Evolutionary conservation across 192 early-diverging fungal genomes (phyloP), one percentile per base, ranked within the genome.

Genomic region (Coemansia sp.): DNA sequence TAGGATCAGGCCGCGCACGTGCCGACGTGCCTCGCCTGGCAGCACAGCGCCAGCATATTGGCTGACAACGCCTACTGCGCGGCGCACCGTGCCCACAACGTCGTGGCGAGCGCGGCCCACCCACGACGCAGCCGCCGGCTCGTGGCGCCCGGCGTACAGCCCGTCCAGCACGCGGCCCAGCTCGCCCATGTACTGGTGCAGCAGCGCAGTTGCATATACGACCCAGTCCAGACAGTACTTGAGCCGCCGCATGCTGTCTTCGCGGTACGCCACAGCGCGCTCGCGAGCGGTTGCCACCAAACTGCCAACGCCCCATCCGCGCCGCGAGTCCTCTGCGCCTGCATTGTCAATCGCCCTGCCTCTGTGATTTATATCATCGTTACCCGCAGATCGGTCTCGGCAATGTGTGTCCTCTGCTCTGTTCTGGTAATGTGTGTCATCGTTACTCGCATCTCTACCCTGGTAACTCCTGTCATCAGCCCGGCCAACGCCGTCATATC

Each of bases 211-310:
- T 1, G 94, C 93, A 60, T 94, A 94, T 82, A 89, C 83, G 3
- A 96, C 73, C 91, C 91, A 95, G 64, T 89, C 83, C 20, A 94
- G 78, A 76, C 95, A 97, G 74, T 96, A 97, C 49, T 88, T 85
- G 45, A 97, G 73, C 61, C 88, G 90, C 63, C 88, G 84, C 84
- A 96, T 86, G 65, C 90, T 89, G 70, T 97, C 94, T 61, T 95
- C 93, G 61, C 89, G 91, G 29, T 94, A 86, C 10, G 92, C 88
- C 62, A 92, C 84, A 4, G 88, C 90, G 6, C 90, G 68, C 52
- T 79, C 71, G 35, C 53, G 64, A 5, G 71, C 76, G 2, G 66
- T 65, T 2, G 65, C 76, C n/a, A 79, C 68, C 26, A 78, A 35
- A 35, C 38, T 65, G 16, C 60, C 75, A 1, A 78, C 75, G 7